Evolutionary conservation across 495 filamentous ascomycete species (phyloP).

Genomic region (Aspergillus ellipticus): DNA sequence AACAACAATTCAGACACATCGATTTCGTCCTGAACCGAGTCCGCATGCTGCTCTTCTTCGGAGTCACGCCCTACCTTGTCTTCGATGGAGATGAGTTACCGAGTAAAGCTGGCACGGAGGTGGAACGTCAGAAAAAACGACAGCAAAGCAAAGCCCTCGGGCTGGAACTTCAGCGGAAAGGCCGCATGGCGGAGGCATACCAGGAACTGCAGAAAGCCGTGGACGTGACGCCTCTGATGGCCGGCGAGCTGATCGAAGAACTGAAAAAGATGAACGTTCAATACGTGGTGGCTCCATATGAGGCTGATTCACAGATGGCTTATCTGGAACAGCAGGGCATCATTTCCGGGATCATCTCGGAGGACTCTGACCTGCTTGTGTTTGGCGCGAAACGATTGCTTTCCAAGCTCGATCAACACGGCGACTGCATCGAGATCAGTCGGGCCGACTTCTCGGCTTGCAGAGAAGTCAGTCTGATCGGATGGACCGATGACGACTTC

Average conservation of each 20-base stretch:
- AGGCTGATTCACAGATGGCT: conserved; percentile 93
- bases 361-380: conserved; percentile 94
- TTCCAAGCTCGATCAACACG: conserved; percentile 92
- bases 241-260: conserved; percentile 84
- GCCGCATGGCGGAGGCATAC: conserved; percentile 75
- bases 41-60: conserved; percentile 87
- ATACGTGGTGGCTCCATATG: conserved; percentile 95
- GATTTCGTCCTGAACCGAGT: conserved; percentile 90
- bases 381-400: conserved; percentile 88
- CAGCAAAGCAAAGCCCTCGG: conserved; percentile 71
- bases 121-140: conserved; percentile 61
- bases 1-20: conserved; percentile 60
- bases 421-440: conserved; percentile 87
- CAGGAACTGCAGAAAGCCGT: conserved; percentile 90
- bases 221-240: conserved; percentile 96
- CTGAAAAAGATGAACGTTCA: conserved; percentile 73
- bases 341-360: conserved; percentile 84
- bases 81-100: conserved; percentile 97
- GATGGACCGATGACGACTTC: conserved; percentile 90
- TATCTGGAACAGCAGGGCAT: conserved; percentile 84
- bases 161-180: conserved; percentile 73
- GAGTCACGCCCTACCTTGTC: conserved; percentile 85
- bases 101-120: conserved; percentile 91
- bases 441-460: conserved; percentile 83
- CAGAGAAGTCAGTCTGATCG: conserved; percentile 80